These are phyloP conservation scores for Prunus mongolica DNA, from an alignment of 306 rosid genomes.

Conservation along the genomic window DNA sequence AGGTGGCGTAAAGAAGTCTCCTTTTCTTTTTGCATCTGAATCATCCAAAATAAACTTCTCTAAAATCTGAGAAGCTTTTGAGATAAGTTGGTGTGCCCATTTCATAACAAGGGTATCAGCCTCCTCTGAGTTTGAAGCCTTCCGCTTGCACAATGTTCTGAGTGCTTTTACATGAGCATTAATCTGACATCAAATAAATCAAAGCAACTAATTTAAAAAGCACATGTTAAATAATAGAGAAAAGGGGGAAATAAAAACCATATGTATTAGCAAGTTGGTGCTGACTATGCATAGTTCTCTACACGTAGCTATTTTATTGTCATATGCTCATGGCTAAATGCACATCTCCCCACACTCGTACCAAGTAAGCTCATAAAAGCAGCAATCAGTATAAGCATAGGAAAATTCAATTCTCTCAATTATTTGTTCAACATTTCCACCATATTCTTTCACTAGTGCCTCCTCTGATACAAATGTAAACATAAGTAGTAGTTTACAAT, in stretches of 20 bases:
- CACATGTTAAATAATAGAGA: not conserved
- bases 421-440: not conserved
- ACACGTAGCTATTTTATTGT: not conserved
- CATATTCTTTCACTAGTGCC: not conserved
- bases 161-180: conserved; percentile 91
- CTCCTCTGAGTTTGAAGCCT: conserved; percentile 51
- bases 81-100: conserved; percentile 60
- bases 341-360: not conserved
- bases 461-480: not conserved
- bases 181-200: conserved; percentile 45
- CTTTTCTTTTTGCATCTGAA: conserved; percentile 30
- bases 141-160: conserved; percentile 70
- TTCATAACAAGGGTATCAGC: conserved; percentile 55
- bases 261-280: not conserved
- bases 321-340: too few species aligned
- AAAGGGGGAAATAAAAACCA: not conserved
- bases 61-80: conserved; percentile 51
- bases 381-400: not conserved
- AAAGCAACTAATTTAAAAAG: conserved; percentile 12
- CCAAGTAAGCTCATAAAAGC: not conserved
- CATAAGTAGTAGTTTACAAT: not conserved
- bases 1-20: conserved; percentile 57
- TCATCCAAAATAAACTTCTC: conserved; percentile 53
- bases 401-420: not conserved
- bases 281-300: not conserved